Conservation (phyloP, 441 rosid genomes). For the Populus hybrid region DNA sequence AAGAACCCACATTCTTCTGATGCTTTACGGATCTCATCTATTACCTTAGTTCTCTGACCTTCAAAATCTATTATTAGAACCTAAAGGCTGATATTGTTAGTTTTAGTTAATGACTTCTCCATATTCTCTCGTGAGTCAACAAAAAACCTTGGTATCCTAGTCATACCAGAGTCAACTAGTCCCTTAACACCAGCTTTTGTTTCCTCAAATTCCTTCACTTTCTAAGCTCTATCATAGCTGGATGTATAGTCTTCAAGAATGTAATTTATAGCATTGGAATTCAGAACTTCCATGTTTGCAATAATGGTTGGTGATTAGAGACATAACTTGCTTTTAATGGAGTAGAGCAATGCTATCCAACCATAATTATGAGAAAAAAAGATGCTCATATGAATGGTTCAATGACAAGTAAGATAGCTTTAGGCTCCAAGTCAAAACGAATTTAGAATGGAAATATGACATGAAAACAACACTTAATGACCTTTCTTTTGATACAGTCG, state of each 20-base stretch:
- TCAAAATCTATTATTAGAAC: slow-evolving; percentile 48
- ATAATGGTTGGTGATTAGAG: not conserved
- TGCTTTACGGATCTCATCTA: slow-evolving; percentile 30
- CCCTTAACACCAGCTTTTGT: too few species aligned
- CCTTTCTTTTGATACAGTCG: too few species aligned
- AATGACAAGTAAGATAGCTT: too few species aligned
- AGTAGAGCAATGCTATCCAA: too few species aligned
- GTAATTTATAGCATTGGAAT: not conserved
- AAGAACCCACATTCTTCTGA: slow-evolving; percentile 55
- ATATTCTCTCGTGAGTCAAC: slow-evolving; percentile 31
- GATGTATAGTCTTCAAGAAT: slow-evolving; percentile 6
- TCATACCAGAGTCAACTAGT: too few species aligned
- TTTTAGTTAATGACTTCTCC: not conserved
- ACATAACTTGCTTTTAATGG: too few species aligned
- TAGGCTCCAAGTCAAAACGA: too few species aligned
- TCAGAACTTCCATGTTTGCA: slow-evolving; percentile 22
- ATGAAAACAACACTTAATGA: too few species aligned
- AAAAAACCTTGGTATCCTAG: slow-evolving; percentile 35
- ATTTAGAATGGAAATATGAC: too few species aligned
- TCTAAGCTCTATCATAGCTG: slow-evolving; percentile 31
- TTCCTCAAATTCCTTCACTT: slow-evolving; percentile 36
- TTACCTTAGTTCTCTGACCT: slow-evolving; percentile 28
- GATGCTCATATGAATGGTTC: too few species aligned
- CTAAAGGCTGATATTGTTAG: not conserved
- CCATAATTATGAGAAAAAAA: too few species aligned